Conservation (phyloP, 2,329 filamentous ascomycete species). For the Apiospora saccharicola region DNA sequence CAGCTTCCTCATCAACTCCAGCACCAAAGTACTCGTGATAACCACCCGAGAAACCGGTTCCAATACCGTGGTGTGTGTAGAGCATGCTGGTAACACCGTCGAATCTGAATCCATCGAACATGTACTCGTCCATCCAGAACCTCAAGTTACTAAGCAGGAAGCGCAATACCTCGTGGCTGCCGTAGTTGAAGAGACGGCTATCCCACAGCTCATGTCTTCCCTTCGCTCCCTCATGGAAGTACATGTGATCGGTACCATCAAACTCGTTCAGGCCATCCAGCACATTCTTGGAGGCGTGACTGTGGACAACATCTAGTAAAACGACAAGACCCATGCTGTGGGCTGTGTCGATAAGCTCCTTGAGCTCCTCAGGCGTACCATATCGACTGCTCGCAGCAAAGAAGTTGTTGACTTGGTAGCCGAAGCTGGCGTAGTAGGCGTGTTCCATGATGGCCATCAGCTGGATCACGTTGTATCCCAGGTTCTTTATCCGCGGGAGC, state of each 20-base stretch:
- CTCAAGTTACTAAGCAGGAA: conserved; percentile 94
- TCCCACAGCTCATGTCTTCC: conserved; percentile 95
- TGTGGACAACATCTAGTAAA: conserved; percentile 94
- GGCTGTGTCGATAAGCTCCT: conserved; percentile 94
- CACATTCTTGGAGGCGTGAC: conserved; percentile 97
- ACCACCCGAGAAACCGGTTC: conserved; percentile 95
- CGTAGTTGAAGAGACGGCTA: conserved; percentile 96
- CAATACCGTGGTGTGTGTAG: conserved; percentile 94
- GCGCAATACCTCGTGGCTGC: conserved; percentile 90
- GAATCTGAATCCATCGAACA: conserved; percentile 96
- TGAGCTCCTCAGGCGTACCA: conserved; percentile 91
- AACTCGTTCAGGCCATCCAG: conserved; percentile 95
- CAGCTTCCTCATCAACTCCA: conserved; percentile 88
- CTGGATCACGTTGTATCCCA: conserved; percentile 98
- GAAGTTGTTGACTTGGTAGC: conserved; percentile 98
- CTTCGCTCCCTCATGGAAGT: conserved; percentile 88
- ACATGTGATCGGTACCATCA: conserved; percentile 92
- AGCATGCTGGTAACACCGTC: conserved; percentile 99
- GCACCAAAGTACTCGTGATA: conserved; percentile 98
- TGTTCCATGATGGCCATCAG: conserved; percentile 99
- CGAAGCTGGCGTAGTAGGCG: conserved; percentile 98
- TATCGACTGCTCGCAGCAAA: conserved; percentile 97
- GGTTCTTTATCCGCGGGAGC: conserved; percentile 85
- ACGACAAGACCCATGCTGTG: conserved; percentile 91
- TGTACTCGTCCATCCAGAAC: conserved; percentile 99